These are phyloP conservation scores for Halenospora varia DNA, from an alignment of 495 filamentous ascomycete species.

Conservation along the genomic window DNA sequence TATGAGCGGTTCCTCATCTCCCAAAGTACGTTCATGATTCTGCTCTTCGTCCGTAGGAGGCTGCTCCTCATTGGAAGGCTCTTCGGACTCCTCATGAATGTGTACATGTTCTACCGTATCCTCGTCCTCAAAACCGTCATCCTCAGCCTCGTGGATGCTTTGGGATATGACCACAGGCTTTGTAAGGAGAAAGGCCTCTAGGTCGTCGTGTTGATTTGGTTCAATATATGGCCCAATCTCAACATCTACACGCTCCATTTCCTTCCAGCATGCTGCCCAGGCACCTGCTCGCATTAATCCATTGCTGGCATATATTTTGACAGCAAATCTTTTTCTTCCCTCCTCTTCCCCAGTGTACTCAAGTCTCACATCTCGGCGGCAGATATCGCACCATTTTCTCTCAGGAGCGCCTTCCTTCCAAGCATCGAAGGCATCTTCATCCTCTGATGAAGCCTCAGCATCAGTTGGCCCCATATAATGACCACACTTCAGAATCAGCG, in stretches of 20 bases:
- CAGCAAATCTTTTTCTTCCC: constrained; percentile 66
- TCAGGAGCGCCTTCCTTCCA: constrained; percentile 33
- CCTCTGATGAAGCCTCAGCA: constrained; percentile 32
- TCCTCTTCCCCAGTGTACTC: constrained; percentile 14
- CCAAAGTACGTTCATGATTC: background rate
- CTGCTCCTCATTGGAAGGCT: constrained; percentile 8
- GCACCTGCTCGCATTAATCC: constrained; percentile 88
- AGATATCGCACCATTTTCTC: constrained; percentile 58
- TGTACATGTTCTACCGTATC: constrained; percentile 2
- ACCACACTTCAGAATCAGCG: constrained; percentile 73
- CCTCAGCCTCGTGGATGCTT: constrained; percentile 24
- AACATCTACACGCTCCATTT: constrained; percentile 96
- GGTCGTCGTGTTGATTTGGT: constrained; percentile 33
- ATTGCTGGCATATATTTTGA: constrained; percentile 90
- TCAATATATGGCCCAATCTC: constrained; percentile 70
- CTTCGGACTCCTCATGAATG: background rate
- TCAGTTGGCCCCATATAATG: constrained; percentile 56
- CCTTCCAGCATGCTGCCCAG: constrained; percentile 90
- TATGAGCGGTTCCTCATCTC: background rate
- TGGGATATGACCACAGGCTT: no score
- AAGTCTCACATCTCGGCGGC: constrained; percentile 46
- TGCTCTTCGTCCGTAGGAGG: background rate
- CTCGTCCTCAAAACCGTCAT: constrained; percentile 31
- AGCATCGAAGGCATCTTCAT: constrained; percentile 45
- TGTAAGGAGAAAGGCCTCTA: constrained; percentile 38